A percentile compares a stretch with the other conserved stretches of the same genome.
These are phyloP conservation scores for Trapa bicornis DNA, from an alignment of 345 rosid species.

Conservation along the genomic window DNA sequence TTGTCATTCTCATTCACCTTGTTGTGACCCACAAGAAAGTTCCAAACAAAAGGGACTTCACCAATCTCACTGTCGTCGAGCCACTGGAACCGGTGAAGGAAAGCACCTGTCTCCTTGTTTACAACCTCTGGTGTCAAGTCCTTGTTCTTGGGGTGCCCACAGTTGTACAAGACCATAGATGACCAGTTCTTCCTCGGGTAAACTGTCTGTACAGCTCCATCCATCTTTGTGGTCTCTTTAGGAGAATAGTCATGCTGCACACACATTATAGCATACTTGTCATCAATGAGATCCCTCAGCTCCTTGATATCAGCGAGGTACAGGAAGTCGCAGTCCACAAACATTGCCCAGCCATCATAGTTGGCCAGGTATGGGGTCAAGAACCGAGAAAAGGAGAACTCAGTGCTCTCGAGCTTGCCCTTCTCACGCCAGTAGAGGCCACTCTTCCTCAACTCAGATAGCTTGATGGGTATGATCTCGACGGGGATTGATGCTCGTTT, in stretches of 20 bases:
- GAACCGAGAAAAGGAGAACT: conserved; percentile 89
- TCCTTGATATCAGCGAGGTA: conserved; percentile 76
- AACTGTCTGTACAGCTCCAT: conserved; percentile 85
- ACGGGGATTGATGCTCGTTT: conserved; percentile 76
- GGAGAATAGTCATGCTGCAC: conserved; percentile 93
- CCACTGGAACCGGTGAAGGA: conserved; percentile 96
- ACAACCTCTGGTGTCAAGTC: conserved; percentile 53
- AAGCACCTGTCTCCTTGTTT: conserved; percentile 69
- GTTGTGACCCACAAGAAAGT: conserved; percentile 94
- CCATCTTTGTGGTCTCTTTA: conserved; percentile 90
- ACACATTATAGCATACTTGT: conserved; percentile 86
- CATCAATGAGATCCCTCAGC: conserved; percentile 59
- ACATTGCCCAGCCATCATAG: conserved; percentile 93
- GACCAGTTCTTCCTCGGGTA: conserved; percentile 99
- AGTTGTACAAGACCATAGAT: conserved; percentile 91
- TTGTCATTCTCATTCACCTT: conserved; percentile 52
- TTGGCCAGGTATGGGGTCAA: conserved; percentile 71
- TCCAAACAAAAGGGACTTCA: conserved; percentile 76
- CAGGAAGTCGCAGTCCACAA: conserved; percentile 92
- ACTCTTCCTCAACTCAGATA: conserved; percentile 58
- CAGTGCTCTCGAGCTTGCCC: conserved; percentile 82
- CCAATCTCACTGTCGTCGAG: conserved; percentile 83
- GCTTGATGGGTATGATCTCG: conserved; percentile 65
- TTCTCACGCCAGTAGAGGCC: conserved; percentile 80
- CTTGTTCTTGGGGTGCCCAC: conserved; percentile 87